A percentile compares a stretch with the other conserved stretches of the same genome.
Evolutionary conservation across 805 yeast species (phyloP).

Genomic region (Zygoascus flipseniorum): DNA sequence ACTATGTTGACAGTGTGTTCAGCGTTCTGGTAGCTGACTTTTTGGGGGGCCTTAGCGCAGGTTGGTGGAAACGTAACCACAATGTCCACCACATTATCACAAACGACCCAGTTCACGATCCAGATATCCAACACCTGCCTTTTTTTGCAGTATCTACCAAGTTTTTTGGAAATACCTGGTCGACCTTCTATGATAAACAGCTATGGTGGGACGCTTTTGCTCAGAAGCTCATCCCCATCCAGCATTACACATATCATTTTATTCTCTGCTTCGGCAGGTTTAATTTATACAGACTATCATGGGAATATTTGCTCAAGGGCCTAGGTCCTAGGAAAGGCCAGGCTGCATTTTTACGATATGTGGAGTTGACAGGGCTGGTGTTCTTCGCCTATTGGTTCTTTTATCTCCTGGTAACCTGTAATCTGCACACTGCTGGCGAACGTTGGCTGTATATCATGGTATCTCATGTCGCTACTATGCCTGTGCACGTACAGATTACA

Average conservation of each 20-base stretch:
- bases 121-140: constrained; percentile 89
- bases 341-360: constrained; percentile 81
- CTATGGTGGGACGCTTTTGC: constrained; percentile 66
- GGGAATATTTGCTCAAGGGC: constrained; percentile 68
- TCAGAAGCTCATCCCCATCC: constrained; percentile 48
- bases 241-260: constrained; percentile 67
- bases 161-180: constrained; percentile 59
- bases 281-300: constrained; percentile 71
- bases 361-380: constrained; percentile 60
- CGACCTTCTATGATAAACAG: constrained; percentile 67
- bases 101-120: constrained; percentile 91
- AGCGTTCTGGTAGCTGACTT: constrained; percentile 70
- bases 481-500: constrained; percentile 90
- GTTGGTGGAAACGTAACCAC: constrained; percentile 95
- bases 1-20: constrained; percentile 62
- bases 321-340: constrained; percentile 73
- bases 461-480: constrained; percentile 75
- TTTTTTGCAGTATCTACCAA: constrained; percentile 78
- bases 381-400: constrained; percentile 79
- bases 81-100: constrained; percentile 88
- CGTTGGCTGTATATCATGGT: constrained; percentile 56
- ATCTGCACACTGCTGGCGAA: constrained; percentile 45
- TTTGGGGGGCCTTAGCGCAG: constrained; percentile 80
- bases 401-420: constrained; percentile 47
- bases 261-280: constrained; percentile 76